Conservation (phyloP, 2,329 filamentous ascomycete genomes). For the Arthrobotrys conoides region DNA sequence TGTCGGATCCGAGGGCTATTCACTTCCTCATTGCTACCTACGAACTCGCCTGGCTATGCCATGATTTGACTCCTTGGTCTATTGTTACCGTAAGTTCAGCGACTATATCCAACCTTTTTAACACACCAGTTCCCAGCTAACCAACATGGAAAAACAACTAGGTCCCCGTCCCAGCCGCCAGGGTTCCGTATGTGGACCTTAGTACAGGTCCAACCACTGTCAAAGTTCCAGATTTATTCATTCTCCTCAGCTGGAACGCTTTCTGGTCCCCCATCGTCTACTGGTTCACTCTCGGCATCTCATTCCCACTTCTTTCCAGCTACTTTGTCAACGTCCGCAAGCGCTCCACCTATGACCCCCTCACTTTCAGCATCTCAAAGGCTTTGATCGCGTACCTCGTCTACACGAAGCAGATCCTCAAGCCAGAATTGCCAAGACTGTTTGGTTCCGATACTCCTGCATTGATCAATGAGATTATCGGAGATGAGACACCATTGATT, state of each 20-base stretch:
- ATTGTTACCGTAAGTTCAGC: constrained; percentile 49
- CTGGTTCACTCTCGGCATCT: constrained; percentile 57
- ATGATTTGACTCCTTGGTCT: constrained; percentile 52
- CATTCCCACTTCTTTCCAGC: constrained; percentile 49
- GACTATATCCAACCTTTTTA: background rate
- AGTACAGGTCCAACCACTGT: constrained; percentile 50
- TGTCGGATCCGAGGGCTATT: constrained; percentile 52
- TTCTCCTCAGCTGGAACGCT: constrained; percentile 45
- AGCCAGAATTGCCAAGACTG: constrained; percentile 71
- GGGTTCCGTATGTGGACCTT: constrained; percentile 38
- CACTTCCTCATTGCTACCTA: constrained; percentile 51
- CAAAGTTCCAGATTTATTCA: constrained; percentile 52
- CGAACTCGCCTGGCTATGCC: constrained; percentile 54
- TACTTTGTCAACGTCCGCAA: constrained; percentile 60
- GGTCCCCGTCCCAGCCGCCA: constrained; percentile 39
- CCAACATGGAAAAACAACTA: background rate
- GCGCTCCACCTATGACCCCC: constrained; percentile 73
- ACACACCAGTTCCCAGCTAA: background rate
- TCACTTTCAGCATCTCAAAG: constrained; percentile 92
- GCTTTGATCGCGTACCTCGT: constrained; percentile 85
- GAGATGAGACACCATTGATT: constrained; percentile 78
- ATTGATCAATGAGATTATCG: constrained; percentile 77
- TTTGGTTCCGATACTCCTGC: constrained; percentile 74
- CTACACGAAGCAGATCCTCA: constrained; percentile 77
- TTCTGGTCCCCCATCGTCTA: constrained; percentile 57